Percentiles rank a stretch among this genome's conserved stretches.
Evolutionary conservation across 2,329 filamentous ascomycete species (phyloP).

Genomic region (Emmonsiellopsis sp.): DNA sequence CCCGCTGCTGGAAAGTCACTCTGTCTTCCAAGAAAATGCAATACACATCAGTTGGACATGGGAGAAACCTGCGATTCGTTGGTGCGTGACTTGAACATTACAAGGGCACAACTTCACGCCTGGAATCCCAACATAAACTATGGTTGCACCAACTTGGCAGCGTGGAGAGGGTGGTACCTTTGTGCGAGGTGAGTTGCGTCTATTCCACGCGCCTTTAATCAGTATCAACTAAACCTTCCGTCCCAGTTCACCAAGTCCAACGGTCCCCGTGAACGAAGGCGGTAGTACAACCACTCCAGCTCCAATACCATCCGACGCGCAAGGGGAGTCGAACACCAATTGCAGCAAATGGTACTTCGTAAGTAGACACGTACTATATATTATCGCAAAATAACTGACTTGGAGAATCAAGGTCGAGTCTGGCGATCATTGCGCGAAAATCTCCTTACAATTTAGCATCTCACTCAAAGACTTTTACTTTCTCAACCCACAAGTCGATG

Average conservation of each 20-base stretch:
- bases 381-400: not conserved
- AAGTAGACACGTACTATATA: not conserved
- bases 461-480: conserved; percentile 6
- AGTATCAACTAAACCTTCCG: not conserved
- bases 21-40: conserved; percentile 7
- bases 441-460: conserved; percentile 4
- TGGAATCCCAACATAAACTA: conserved; percentile 12
- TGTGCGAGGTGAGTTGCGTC: not conserved
- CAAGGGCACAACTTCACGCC: conserved; percentile 6
- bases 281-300: not conserved
- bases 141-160: conserved; percentile 10
- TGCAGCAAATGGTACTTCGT: not conserved
- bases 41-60: conserved; percentile 3
- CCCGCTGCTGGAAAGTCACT: not conserved
- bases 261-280: not conserved
- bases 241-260: not conserved
- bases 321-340: not conserved
- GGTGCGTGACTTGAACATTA: conserved; percentile 4
- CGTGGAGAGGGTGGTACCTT: not conserved
- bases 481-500: conserved; percentile 5
- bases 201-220: not conserved
- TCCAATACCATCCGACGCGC: not conserved
- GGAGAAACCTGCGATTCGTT: conserved; percentile 9
- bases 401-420: not conserved
- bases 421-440: conserved; percentile 5